Conservation (phyloP, 2,329 filamentous ascomycete species). For the Pleoardoris graminearum region DNA sequence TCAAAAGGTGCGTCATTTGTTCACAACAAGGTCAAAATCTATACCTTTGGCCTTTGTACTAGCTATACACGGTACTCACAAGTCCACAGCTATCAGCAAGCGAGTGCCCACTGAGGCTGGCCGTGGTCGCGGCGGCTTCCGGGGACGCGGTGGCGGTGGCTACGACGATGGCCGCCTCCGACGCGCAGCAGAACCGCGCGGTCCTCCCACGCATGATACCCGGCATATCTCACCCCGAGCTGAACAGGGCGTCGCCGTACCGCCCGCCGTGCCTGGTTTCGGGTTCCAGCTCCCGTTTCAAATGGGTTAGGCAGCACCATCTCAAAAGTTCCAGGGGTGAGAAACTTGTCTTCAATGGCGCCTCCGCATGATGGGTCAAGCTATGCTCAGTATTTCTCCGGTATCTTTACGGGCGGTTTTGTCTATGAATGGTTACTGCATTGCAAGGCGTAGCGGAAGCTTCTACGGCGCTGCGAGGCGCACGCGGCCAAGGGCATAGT, state of each 20-base stretch:
- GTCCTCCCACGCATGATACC: constrained; percentile 28
- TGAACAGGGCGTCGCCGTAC: constrained; percentile 53
- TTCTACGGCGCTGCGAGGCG: too few species aligned
- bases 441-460: constrained; percentile 20
- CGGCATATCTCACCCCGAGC: constrained; percentile 40
- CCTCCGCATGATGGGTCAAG: neutral
- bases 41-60: neutral
- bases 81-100: constrained; percentile 36
- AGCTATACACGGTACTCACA: constrained; percentile 24
- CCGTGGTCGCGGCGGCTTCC: constrained; percentile 20
- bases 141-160: constrained; percentile 21
- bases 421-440: constrained; percentile 11
- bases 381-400: neutral
- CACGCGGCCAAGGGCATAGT: too few species aligned
- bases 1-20: constrained; percentile 69
- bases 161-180: constrained; percentile 27
- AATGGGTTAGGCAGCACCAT: neutral
- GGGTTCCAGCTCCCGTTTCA: constrained; percentile 49
- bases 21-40: neutral
- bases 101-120: constrained; percentile 40
- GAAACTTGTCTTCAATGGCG: neutral
- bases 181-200: constrained; percentile 26
- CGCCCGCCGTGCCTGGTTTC: constrained; percentile 59
- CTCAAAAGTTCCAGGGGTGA: too few species aligned
- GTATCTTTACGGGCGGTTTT: neutral